These are phyloP conservation scores for Boletus speciosus DNA, from an alignment of 768 basidiomycete species.

Conservation along the genomic window DNA sequence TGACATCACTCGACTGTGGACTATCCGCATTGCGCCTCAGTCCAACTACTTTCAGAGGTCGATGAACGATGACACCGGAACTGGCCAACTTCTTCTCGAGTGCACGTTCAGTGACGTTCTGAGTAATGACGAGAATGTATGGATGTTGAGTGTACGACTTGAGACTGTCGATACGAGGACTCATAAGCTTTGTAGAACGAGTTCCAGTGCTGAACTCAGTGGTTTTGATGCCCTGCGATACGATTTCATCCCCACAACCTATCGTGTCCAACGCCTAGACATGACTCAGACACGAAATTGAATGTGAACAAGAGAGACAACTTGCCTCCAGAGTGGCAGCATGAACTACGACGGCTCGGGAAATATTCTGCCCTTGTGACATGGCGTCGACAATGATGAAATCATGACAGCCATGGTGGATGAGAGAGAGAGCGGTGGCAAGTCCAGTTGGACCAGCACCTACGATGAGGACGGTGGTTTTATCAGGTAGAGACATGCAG, in stretches of 20 bases:
- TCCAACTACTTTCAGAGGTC: slow-evolving; percentile 40
- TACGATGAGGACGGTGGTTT: slow-evolving; percentile 45
- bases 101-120: slow-evolving; percentile 42
- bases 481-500: slow-evolving; percentile 28
- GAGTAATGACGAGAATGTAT: slow-evolving; percentile 41
- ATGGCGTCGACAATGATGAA: slow-evolving; percentile 43
- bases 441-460: slow-evolving; percentile 52
- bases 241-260: slow-evolving; percentile 38
- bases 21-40: slow-evolving; percentile 31
- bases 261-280: slow-evolving; percentile 44
- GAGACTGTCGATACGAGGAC: slow-evolving; percentile 34
- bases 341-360: slow-evolving; percentile 47
- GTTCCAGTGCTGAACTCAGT: slow-evolving; percentile 27
- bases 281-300: slow-evolving; percentile 30
- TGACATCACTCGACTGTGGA: slow-evolving; percentile 33
- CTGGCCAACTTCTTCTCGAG: slow-evolving; percentile 35
- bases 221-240: slow-evolving; percentile 36
- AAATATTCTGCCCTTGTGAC: slow-evolving; percentile 31
- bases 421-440: slow-evolving; percentile 43
- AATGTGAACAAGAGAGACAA: neutral
- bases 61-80: slow-evolving; percentile 32
- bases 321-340: slow-evolving; percentile 51
- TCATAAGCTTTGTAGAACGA: slow-evolving; percentile 27
- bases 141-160: slow-evolving; percentile 43
- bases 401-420: slow-evolving; percentile 38